A percentile compares a stretch with the other conserved stretches of the same genome.
These are phyloP conservation scores for Quercus tomentella DNA, from an alignment of 331 rosid species.

Conservation along the genomic window DNA sequence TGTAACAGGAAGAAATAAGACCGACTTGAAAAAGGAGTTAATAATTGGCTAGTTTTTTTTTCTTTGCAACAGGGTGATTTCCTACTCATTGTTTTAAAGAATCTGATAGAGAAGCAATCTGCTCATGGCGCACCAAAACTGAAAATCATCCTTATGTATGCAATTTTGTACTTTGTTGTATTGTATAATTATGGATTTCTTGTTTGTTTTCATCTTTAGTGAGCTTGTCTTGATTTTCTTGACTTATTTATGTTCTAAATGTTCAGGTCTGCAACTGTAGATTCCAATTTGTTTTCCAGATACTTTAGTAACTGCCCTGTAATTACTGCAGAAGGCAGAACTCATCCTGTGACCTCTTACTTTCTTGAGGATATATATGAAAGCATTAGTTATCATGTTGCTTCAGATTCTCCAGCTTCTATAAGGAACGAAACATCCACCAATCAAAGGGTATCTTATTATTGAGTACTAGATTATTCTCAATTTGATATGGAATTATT, in stretches of 20 bases:
- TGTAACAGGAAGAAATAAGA: neutral
- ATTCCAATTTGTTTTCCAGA: constrained; percentile 83
- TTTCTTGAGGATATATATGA: constrained; percentile 94
- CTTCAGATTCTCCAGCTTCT: constrained; percentile 86
- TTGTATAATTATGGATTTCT: neutral
- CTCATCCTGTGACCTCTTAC: constrained; percentile 80
- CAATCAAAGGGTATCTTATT: constrained; percentile 48
- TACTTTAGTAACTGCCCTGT: constrained; percentile 91
- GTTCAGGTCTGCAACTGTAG: constrained; percentile 96
- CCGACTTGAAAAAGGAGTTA: neutral
- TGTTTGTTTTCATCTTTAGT: constrained; percentile 3
- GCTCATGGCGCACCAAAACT: constrained; percentile 43
- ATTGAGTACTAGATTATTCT: constrained; percentile 3
- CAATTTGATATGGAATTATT: neutral
- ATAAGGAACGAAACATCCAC: constrained; percentile 46
- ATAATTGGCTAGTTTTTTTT: constrained; percentile 5
- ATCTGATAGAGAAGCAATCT: constrained; percentile 76
- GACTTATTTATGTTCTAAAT: constrained; percentile 12
- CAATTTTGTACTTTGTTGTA: constrained; percentile 11
- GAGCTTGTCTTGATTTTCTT: constrained; percentile 5
- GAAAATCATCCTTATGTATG: constrained; percentile 92
- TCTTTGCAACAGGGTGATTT: constrained; percentile 71
- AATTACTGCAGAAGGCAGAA: constrained; percentile 87
- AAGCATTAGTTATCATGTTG: constrained; percentile 59
- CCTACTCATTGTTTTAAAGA: constrained; percentile 80